A percentile compares a stretch with the other conserved stretches of the same genome.
Evolutionary conservation across 768 basidiomycete genomes (phyloP).

Genomic region (Jaapia argillacea): DNA sequence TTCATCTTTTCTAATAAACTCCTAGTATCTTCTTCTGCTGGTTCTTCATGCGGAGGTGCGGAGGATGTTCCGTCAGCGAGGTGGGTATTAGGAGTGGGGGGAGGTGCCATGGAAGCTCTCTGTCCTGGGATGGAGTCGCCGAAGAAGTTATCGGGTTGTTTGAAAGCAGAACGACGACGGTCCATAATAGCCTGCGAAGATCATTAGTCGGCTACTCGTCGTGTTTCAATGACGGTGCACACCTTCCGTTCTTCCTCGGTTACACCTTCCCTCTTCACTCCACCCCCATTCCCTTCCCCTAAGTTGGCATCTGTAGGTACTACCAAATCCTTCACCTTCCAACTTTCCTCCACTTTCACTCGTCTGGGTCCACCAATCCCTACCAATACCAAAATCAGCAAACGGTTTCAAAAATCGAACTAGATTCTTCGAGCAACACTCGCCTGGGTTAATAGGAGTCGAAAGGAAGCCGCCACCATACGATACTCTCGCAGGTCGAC

Average conservation of each 20-base stretch:
- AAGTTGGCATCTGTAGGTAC: slow-evolving; percentile 20
- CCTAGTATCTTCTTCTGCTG: slow-evolving; percentile 19
- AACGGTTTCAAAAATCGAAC: too few species aligned
- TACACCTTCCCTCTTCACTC: slow-evolving; percentile 17
- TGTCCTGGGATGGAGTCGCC: slow-evolving; percentile 45
- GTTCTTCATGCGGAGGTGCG: slow-evolving; percentile 3
- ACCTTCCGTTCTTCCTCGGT: slow-evolving; percentile 40
- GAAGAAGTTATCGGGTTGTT: slow-evolving; percentile 36
- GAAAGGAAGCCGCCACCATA: too few species aligned
- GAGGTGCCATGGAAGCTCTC: slow-evolving; percentile 19
- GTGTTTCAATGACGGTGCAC: background rate
- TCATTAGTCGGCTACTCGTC: background rate
- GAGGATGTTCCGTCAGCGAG: background rate
- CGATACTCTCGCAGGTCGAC: too few species aligned
- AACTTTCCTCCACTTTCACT: slow-evolving; percentile 37
- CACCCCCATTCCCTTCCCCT: slow-evolving; percentile 7
- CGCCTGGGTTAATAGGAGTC: too few species aligned
- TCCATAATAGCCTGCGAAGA: slow-evolving; percentile 46
- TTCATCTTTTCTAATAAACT: slow-evolving; percentile 26
- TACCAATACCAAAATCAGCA: slow-evolving; percentile 6
- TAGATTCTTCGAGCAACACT: too few species aligned
- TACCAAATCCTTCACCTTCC: slow-evolving; percentile 48
- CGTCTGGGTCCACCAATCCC: slow-evolving; percentile 31
- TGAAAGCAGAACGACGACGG: slow-evolving; percentile 48
- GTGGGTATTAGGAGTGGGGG: slow-evolving; percentile 6